A percentile compares a stretch with the other conserved stretches of the same genome.
Evolutionary conservation across 306 rosid genomes (phyloP).

Genomic region (Quillaja saponaria): DNA sequence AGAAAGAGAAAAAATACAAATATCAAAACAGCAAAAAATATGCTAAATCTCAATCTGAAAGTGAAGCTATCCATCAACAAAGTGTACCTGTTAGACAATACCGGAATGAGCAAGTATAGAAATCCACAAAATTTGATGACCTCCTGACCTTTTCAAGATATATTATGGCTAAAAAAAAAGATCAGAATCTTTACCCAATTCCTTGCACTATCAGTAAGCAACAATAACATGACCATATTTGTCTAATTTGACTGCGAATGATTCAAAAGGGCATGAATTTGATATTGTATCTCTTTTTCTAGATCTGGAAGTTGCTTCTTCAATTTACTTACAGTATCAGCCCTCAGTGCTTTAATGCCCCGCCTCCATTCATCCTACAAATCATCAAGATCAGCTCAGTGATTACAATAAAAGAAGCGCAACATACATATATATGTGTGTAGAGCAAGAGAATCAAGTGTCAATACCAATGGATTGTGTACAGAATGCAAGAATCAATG

Average conservation of each 20-base stretch:
- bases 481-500: no score
- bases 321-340: constrained; percentile 74
- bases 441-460: no score
- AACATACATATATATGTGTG: constrained; percentile 3
- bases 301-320: constrained; percentile 91
- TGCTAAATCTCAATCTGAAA: constrained; percentile 3
- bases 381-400: constrained; percentile 24
- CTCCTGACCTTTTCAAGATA: constrained; percentile 67
- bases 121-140: constrained; percentile 80
- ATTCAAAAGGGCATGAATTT: constrained; percentile 10
- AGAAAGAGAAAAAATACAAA: constrained; percentile 18
- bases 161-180: constrained; percentile 31
- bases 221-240: background rate
- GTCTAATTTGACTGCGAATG: constrained; percentile 4
- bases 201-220: background rate
- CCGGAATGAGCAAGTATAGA: constrained; percentile 88
- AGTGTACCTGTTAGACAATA: constrained; percentile 89
- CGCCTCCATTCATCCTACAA: constrained; percentile 93
- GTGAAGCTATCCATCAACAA: background rate
- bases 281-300: constrained; percentile 80
- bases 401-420: constrained; percentile 28
- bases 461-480: constrained; percentile 16
- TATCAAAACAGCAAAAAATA: background rate
- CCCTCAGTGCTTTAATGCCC: constrained; percentile 89
- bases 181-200: no score